A percentile compares a stretch with the other conserved stretches of the same genome.
Evolutionary conservation across 768 basidiomycete species (phyloP).

Genomic region (Crepidotus variabilis): DNA sequence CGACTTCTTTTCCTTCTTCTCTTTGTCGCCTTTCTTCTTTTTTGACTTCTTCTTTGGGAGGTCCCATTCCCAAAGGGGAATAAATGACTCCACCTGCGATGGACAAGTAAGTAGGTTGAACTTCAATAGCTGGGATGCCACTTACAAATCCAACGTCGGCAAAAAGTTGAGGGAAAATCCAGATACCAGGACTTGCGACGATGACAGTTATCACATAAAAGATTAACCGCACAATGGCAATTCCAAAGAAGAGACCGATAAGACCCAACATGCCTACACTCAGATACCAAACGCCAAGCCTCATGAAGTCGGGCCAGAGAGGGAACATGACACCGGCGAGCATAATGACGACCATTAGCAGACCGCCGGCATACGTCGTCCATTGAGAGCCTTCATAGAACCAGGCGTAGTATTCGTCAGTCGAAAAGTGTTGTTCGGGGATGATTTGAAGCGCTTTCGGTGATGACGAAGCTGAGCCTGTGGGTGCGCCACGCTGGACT

Average conservation of each 20-base stretch:
- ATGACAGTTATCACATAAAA: constrained; percentile 93
- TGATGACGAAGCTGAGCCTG: constrained; percentile 62
- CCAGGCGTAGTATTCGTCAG: constrained; percentile 91
- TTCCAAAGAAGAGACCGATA: constrained; percentile 84
- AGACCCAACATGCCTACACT: constrained; percentile 85
- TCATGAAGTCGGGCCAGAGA: constrained; percentile 91
- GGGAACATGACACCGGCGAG: constrained; percentile 99
- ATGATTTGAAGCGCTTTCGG: constrained; percentile 81
- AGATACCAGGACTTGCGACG: constrained; percentile 86
- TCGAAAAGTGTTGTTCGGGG: constrained; percentile 74
- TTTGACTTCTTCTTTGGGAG: constrained; percentile 71
- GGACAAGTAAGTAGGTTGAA: not conserved
- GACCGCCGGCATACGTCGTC: constrained; percentile 87
- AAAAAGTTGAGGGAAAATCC: constrained; percentile 98
- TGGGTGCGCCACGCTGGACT: constrained; percentile 72
- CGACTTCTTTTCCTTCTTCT: constrained; percentile 37
- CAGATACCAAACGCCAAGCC: constrained; percentile 94
- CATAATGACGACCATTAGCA: constrained; percentile 89
- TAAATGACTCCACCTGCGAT: constrained; percentile 89
- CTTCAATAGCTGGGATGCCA: constrained; percentile 15
- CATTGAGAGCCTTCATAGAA: constrained; percentile 94
- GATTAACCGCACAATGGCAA: constrained; percentile 88
- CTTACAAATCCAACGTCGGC: constrained; percentile 98
- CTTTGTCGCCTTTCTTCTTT: constrained; percentile 61
- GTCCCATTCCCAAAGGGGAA: constrained; percentile 97